These are phyloP conservation scores for Colletotrichum sp. DNA, from an alignment of 2,329 filamentous ascomycete species.

Conservation along the genomic window DNA sequence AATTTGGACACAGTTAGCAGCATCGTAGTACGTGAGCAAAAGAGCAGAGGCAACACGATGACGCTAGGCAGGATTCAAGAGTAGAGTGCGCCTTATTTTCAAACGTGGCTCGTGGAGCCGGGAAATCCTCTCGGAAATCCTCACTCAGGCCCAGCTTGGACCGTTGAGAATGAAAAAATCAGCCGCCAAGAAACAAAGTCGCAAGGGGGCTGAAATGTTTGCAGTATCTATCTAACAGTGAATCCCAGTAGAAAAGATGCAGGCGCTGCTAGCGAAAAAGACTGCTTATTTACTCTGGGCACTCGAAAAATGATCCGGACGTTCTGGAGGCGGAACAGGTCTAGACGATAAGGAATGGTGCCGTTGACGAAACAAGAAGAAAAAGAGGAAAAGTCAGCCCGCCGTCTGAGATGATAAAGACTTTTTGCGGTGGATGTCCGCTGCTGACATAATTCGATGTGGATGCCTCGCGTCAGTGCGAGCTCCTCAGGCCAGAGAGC, in stretches of 20 bases:
- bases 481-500: background rate
- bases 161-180: background rate
- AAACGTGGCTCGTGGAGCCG: background rate
- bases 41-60: background rate
- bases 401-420: conserved; percentile 15
- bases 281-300: conserved; percentile 83
- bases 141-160: background rate
- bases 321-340: conserved; percentile 71
- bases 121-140: background rate
- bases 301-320: conserved; percentile 90
- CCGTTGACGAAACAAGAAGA: conserved; percentile 55
- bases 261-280: conserved; percentile 99
- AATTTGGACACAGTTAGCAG: background rate
- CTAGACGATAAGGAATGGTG: conserved; percentile 97
- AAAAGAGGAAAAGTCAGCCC: conserved; percentile 20
- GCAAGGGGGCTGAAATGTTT: conserved; percentile 60
- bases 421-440: background rate
- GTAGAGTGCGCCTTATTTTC: background rate
- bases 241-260: conserved; percentile 72
- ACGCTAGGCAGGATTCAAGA: background rate
- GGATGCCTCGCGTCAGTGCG: background rate
- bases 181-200: background rate
- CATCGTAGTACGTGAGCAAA: background rate
- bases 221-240: conserved; percentile 97
- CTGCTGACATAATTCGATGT: conserved; percentile 4